Conservation (phyloP, 148 eudicot genomes). For the Dianthus caryophyllus region DNA sequence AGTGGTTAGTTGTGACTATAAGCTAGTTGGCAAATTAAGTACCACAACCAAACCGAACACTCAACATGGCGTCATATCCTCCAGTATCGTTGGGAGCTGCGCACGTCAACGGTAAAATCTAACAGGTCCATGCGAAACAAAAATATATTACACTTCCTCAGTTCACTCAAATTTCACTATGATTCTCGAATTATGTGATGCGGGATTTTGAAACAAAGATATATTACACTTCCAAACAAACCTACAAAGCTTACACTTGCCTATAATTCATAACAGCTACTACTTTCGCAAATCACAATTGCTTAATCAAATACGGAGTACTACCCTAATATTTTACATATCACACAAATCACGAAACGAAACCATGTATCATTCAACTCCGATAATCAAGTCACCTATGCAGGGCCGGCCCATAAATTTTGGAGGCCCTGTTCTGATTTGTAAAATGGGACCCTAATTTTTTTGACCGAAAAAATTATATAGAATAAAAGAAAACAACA, state of each 20-base stretch:
- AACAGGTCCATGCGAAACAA: not conserved
- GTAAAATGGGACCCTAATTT: too few species aligned
- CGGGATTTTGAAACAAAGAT: too few species aligned
- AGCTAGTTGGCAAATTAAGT: not conserved
- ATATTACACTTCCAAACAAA: not conserved
- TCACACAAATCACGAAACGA: not conserved
- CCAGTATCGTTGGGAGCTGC: not conserved
- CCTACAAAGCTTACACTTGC: not conserved
- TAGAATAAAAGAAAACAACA: too few species aligned
- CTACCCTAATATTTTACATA: not conserved
- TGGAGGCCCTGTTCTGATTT: too few species aligned
- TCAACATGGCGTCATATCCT: not conserved
- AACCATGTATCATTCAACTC: not conserved
- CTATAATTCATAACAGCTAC: not conserved
- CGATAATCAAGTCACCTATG: not conserved
- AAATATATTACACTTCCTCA: too few species aligned
- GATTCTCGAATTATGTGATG: too few species aligned
- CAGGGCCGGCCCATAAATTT: too few species aligned
- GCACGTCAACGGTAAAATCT: not conserved
- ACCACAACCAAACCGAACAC: not conserved
- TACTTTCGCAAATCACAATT: not conserved
- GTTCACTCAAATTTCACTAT: too few species aligned
- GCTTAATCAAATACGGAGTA: not conserved
- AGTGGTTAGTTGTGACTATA: not conserved
- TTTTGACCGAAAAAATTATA: too few species aligned